phyloP scores from a whole-genome alignment of 2,329 filamentous ascomycete species.

The Tothia fuscella region DNA sequence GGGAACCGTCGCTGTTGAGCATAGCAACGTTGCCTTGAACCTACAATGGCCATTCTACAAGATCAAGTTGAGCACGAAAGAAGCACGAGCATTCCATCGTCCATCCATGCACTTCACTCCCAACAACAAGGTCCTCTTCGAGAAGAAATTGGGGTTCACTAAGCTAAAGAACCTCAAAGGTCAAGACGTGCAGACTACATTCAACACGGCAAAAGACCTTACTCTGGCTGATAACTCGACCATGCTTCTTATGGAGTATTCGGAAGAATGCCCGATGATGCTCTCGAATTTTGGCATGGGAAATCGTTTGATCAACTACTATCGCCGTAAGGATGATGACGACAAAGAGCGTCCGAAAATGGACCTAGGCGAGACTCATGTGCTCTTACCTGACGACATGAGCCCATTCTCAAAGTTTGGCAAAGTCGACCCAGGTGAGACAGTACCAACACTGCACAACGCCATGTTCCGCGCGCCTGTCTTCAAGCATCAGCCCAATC shows the following conservation, averaged over 20 bases:
- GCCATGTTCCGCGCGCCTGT: conserved; percentile 91
- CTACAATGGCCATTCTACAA: conserved; percentile 95
- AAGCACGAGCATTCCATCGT: conserved; percentile 75
- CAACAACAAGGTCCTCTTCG: conserved; percentile 59
- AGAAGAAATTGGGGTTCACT: conserved; percentile 26
- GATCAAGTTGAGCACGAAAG: conserved; percentile 59
- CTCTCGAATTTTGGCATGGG: conserved; percentile 98
- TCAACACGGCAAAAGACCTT: conserved; percentile 67
- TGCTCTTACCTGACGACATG: conserved; percentile 84
- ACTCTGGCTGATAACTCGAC: conserved; percentile 82
- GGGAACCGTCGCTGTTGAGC: conserved; percentile 84
- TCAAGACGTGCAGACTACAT: conserved; percentile 66
- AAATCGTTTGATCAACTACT: conserved; percentile 92
- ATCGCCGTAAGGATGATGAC: conserved; percentile 70
- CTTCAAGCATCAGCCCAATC: conserved; percentile 70
- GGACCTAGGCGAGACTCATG: conserved; percentile 78
- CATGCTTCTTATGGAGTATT: conserved; percentile 84
- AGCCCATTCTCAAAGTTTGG: conserved; percentile 95
- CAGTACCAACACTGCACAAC: conserved; percentile 83
- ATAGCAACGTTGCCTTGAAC: conserved; percentile 82
- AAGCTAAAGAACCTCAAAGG: conserved; percentile 71
- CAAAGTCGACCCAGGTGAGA: conserved; percentile 81
- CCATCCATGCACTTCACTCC: conserved; percentile 63
- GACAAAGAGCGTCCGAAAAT: conserved; percentile 64
- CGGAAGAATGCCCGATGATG: conserved; percentile 82